Base-by-base conservation (phyloP, 352 stramenopile species). In the Nothophytophthora sp. region DNA sequence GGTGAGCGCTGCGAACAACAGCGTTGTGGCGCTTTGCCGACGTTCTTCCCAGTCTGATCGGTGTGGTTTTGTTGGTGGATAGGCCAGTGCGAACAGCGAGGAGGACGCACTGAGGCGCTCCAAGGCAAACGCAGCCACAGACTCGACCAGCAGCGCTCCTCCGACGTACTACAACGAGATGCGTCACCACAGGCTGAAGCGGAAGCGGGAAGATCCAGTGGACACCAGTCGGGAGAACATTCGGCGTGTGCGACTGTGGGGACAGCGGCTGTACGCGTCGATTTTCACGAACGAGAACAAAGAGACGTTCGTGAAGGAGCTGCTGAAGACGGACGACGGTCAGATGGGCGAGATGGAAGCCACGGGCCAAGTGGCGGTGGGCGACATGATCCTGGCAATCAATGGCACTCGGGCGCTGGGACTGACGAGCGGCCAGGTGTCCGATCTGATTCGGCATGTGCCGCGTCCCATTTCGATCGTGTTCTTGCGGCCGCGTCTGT, bases 321-420 rank as follows among this genome's bases (percentile, higher is more conserved):
- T 92, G 24, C 51, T 86, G 4, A 58, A 50, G 24, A 88, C 69
- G 13, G 52, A 65, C 0, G 62, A 83, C 30, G 76, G 80, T 4
- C 24, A 62, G n/a, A 40, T 42, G 0, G 81, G 81, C 15, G 81
- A 92, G 61, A 63, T 92, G 44, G 76, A 90, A 51, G 62, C 76
- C 9, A 75, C 76, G 0, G 70, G 76, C 3, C 62, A 70, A 24
- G 73, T 90, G 2, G 35, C 63, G 7, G 23, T 69, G 0, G 81
- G 76, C 23, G 81, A 92, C 36, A 63, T 82, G 18, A 73, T 92
- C 19, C 11, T 81, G 20, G 68, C 73, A 2, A 69, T 92, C 11
- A 76, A 80, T 34, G 35, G 60, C 34, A 63, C 20, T 13, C 50
- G 20, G 30, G 67, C 55, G 5, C 37, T 62, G 18, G 81, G 57